These are phyloP conservation scores for Ganoderma lingzhi DNA, from an alignment of 1,284 basidiomycete species.

Conservation along the genomic window DNA sequence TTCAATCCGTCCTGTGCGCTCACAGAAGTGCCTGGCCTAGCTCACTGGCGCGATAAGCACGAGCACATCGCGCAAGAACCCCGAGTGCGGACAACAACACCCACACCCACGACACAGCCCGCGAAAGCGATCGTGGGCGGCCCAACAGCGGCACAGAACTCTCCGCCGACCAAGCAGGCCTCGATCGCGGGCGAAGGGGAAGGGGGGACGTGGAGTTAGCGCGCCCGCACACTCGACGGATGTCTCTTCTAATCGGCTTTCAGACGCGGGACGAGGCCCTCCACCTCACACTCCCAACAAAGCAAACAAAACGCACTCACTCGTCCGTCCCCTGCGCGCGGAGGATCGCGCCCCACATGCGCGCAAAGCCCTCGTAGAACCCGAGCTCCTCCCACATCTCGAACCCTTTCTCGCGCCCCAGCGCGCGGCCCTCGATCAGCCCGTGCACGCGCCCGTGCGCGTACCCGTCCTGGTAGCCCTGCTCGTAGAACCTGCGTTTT, in stretches of 20 bases:
- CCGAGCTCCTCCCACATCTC: slow-evolving; percentile 98
- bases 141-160: not conserved
- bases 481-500: slow-evolving; percentile 75
- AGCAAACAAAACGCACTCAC: slow-evolving; percentile 42
- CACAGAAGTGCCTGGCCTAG: not conserved
- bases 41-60: not conserved
- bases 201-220: not conserved
- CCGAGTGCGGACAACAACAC: too few species aligned
- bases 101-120: not conserved
- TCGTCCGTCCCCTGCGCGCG: slow-evolving; percentile 50
- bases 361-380: slow-evolving; percentile 89
- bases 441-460: slow-evolving; percentile 91
- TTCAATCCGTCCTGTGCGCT: not conserved
- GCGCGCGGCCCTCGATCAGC: slow-evolving; percentile 89
- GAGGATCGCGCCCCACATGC: slow-evolving; percentile 68
- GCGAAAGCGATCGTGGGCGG: not conserved
- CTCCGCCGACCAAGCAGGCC: not conserved
- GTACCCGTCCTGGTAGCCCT: slow-evolving; percentile 81
- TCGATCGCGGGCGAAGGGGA: not conserved
- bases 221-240: not conserved
- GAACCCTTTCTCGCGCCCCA: slow-evolving; percentile 92
- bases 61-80: not conserved
- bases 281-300: not conserved
- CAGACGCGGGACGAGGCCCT: too few species aligned
- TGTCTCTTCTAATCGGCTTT: too few species aligned